Evolutionary conservation across 768 basidiomycete species (phyloP).

Genomic region (Tulasnella sp.): DNA sequence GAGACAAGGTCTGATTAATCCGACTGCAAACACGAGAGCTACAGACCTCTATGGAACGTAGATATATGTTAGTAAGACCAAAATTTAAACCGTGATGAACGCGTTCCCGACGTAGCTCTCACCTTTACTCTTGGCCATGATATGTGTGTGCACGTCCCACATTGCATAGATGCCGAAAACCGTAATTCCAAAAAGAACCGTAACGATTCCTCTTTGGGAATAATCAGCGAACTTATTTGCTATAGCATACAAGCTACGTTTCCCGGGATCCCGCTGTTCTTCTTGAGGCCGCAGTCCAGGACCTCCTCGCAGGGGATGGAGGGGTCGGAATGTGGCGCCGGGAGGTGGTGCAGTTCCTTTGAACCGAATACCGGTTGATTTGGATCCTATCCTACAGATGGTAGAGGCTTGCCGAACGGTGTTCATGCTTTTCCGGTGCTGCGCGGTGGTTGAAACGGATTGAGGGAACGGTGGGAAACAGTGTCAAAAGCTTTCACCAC

Average conservation of each 20-base stretch:
- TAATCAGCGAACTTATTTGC: constrained; percentile 1
- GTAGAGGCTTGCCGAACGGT: not conserved
- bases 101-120: not conserved
- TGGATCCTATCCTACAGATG: not conserved
- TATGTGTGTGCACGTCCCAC: constrained; percentile 13
- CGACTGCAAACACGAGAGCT: not conserved
- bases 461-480: not conserved
- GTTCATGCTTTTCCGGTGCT: not conserved
- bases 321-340: not conserved
- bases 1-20: not conserved
- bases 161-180: not conserved
- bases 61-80: not conserved
- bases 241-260: not conserved
- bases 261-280: not conserved
- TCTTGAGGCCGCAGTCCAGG: not conserved
- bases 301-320: constrained; percentile 9
- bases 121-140: constrained; percentile 11
- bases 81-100: not conserved
- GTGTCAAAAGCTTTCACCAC: not conserved
- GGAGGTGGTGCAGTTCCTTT: constrained; percentile 6
- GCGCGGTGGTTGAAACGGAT: not conserved
- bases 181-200: not conserved
- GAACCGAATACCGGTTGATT: not conserved
- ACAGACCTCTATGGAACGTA: not conserved
- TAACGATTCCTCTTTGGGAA: constrained; percentile 8